Percentiles rank a stretch among this genome's conserved stretches.
Conservation (phyloP, 2,329 filamentous ascomycete species). For the Eutypella sp. region DNA sequence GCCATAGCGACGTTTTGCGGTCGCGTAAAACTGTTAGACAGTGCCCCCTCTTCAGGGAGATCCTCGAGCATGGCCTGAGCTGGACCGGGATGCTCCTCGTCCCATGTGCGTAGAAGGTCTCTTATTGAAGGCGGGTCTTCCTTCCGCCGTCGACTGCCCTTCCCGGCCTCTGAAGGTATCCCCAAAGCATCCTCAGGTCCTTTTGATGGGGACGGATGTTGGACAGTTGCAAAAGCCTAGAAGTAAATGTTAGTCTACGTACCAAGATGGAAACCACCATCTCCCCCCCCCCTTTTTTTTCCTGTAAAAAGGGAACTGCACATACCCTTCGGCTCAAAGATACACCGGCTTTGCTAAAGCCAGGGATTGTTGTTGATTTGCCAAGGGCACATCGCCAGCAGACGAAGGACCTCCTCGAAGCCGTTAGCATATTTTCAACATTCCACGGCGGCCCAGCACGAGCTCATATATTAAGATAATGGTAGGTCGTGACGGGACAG, state of each 20-base stretch:
- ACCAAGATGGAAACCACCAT: too few relatives aligned
- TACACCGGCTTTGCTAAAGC: constrained; percentile 5
- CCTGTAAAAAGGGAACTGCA: too few relatives aligned
- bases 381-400: constrained; percentile 26
- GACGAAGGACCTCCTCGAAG: constrained; percentile 22
- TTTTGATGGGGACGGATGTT: constrained; percentile 8
- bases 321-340: constrained; percentile 19
- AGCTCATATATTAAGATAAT: too few relatives aligned
- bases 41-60: constrained; percentile 16
- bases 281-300: too few relatives aligned
- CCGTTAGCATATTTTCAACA: constrained; percentile 21
- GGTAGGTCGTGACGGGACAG: too few relatives aligned
- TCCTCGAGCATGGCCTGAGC: constrained; percentile 24
- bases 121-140: constrained; percentile 28
- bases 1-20: constrained; percentile 26
- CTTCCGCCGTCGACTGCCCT: constrained; percentile 1
- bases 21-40: constrained; percentile 32
- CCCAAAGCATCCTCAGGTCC: constrained; percentile 1
- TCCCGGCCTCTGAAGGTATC: background rate
- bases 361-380: constrained; percentile 7
- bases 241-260: constrained; percentile 7
- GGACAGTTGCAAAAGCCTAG: constrained; percentile 23
- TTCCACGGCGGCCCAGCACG: background rate
- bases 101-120: constrained; percentile 37
- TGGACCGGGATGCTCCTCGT: constrained; percentile 28